Conservation (phyloP, 768 basidiomycete genomes). For the Kwoniella sp. region DNA sequence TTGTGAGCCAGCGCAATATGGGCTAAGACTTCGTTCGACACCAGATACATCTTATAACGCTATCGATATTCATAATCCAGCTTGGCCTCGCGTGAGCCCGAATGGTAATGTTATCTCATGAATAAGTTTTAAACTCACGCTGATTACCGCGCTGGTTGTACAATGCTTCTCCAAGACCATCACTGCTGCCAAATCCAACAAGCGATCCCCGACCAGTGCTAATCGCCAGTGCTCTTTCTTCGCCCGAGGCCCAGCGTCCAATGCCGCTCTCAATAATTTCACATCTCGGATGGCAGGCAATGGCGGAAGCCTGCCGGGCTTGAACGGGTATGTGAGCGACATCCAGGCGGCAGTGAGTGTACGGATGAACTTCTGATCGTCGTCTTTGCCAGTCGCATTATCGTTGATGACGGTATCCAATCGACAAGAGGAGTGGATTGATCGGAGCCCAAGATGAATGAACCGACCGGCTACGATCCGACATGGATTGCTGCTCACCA, state of each 20-base stretch:
- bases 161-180: slow-evolving; percentile 4
- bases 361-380: neutral
- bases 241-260: neutral
- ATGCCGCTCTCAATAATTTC: neutral
- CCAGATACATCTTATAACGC: neutral
- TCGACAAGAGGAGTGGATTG: neutral
- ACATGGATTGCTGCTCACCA: too few species aligned
- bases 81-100: neutral
- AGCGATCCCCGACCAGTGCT: slow-evolving; percentile 6
- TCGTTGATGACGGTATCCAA: neutral
- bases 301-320: slow-evolving; percentile 5
- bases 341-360: neutral
- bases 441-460: too few species aligned
- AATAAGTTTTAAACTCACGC: neutral
- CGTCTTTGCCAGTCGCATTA: neutral
- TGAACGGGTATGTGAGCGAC: slow-evolving; percentile 1
- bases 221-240: neutral
- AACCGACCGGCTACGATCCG: too few species aligned
- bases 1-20: slow-evolving; percentile 9
- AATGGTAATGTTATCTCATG: too few species aligned
- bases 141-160: neutral
- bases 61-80: neutral
- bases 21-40: slow-evolving; percentile 1
- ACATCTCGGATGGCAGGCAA: neutral
- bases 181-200: slow-evolving; percentile 4